phyloP scores from a whole-genome alignment of 2,329 filamentous ascomycete genomes.

The Penicillium brasilianum region DNA sequence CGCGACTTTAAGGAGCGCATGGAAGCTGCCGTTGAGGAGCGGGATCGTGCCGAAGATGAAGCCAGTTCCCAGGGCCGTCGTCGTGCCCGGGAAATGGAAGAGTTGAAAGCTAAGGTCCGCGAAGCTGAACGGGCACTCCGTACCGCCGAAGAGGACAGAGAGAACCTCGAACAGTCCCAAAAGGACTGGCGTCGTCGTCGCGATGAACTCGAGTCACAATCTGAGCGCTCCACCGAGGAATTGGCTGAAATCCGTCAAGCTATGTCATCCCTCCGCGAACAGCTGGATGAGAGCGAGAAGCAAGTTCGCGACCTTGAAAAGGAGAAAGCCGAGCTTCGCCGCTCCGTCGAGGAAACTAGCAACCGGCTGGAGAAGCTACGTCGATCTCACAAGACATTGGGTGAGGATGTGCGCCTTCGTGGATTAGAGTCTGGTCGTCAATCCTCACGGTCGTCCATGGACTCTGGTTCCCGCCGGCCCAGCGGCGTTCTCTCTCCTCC shows the following conservation, averaged over 20 bases:
- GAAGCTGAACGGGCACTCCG: conserved; percentile 81
- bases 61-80: conserved; percentile 76
- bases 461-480: conserved; percentile 53
- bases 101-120: conserved; percentile 76
- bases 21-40: conserved; percentile 89
- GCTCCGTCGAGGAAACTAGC: conserved; percentile 77
- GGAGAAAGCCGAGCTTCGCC: conserved; percentile 76
- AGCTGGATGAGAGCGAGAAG: conserved; percentile 84
- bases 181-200: conserved; percentile 74
- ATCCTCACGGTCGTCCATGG: conserved; percentile 64
- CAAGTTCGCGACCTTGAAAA: conserved; percentile 83
- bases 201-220: conserved; percentile 74
- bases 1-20: conserved; percentile 88
- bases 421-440: conserved; percentile 52
- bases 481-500: conserved; percentile 57
- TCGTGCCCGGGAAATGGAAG: conserved; percentile 81
- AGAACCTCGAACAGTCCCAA: conserved; percentile 75
- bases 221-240: conserved; percentile 73
- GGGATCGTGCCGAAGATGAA: conserved; percentile 91
- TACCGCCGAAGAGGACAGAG: conserved; percentile 72
- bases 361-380: conserved; percentile 78
- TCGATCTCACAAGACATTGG: conserved; percentile 66
- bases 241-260: conserved; percentile 75
- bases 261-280: conserved; percentile 76
- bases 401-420: conserved; percentile 61